These are phyloP conservation scores for Colletotrichum higginsianum DNA, from an alignment of 2,329 filamentous ascomycete genomes.

Conservation along the genomic window DNA sequence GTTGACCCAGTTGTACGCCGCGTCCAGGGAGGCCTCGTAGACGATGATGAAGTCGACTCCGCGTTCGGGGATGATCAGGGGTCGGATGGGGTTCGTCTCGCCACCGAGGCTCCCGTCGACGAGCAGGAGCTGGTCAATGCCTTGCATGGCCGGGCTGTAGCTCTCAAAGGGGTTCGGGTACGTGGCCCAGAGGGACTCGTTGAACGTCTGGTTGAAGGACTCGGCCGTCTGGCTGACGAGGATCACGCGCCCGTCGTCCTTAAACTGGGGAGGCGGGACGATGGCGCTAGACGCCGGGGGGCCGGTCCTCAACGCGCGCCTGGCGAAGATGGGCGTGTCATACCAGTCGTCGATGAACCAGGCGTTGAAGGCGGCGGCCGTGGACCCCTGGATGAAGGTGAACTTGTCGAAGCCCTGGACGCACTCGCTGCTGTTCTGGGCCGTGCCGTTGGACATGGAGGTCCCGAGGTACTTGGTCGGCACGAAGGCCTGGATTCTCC, in stretches of 20 bases:
- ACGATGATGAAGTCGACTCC: slow-evolving; percentile 50
- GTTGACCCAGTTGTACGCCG: slow-evolving; percentile 47
- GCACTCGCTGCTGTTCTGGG: slow-evolving; percentile 48
- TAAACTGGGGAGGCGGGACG: slow-evolving; percentile 28
- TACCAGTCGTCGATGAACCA: slow-evolving; percentile 49
- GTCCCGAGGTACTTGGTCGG: slow-evolving; percentile 50
- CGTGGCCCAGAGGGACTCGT: slow-evolving; percentile 50
- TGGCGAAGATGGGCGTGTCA: slow-evolving; percentile 46
- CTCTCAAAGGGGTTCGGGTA: slow-evolving; percentile 52
- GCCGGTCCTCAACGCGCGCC: slow-evolving; percentile 40
- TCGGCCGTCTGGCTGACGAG: slow-evolving; percentile 46
- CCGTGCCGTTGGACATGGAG: slow-evolving; percentile 46
- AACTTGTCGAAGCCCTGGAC: slow-evolving; percentile 51
- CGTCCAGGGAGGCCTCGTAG: slow-evolving; percentile 50
- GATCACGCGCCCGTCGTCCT: slow-evolving; percentile 44
- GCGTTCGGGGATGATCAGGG: slow-evolving; percentile 48
- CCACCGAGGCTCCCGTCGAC: slow-evolving; percentile 52
- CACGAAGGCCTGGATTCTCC: slow-evolving; percentile 49
- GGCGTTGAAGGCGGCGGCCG: slow-evolving; percentile 47
- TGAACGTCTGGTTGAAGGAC: slow-evolving; percentile 48
- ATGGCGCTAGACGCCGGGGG: slow-evolving; percentile 41
- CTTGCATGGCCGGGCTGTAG: slow-evolving; percentile 48
- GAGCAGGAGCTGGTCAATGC: slow-evolving; percentile 46
- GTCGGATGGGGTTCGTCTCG: slow-evolving; percentile 50
- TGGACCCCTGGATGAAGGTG: slow-evolving; percentile 51